A percentile compares a stretch with the other conserved stretches of the same genome.
Evolutionary conservation across 768 basidiomycete species (phyloP).

Genomic region (Multifurca ochricompacta): DNA sequence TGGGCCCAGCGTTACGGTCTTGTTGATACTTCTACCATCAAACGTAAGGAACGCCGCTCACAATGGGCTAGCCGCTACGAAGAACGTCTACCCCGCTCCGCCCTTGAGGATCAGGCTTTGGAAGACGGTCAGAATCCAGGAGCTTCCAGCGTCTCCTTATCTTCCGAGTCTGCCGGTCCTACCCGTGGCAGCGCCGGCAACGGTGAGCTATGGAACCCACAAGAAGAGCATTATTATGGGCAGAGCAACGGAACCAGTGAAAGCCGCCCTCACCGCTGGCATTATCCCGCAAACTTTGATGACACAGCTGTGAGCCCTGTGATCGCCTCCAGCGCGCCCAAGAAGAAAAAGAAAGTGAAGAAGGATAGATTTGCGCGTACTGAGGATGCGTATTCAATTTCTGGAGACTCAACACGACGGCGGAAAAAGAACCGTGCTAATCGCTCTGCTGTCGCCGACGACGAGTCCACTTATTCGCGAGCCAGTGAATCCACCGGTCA

Average conservation of each 20-base stretch:
- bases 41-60: constrained; percentile 69
- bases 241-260: constrained; percentile 32
- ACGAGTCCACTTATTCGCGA: constrained; percentile 29
- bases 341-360: constrained; percentile 69
- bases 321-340: constrained; percentile 35
- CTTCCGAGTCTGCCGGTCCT: constrained; percentile 27
- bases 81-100: constrained; percentile 64
- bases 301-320: constrained; percentile 31
- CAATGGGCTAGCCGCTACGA: constrained; percentile 86
- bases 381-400: constrained; percentile 64
- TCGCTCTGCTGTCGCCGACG: constrained; percentile 35
- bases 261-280: constrained; percentile 49
- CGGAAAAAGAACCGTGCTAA: constrained; percentile 63
- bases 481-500: constrained; percentile 36
- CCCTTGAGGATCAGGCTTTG: constrained; percentile 59
- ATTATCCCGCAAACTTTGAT: constrained; percentile 79
- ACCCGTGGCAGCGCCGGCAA: constrained; percentile 30
- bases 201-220: constrained; percentile 61
- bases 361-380: constrained; percentile 85
- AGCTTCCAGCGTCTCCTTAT: constrained; percentile 25
- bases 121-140: constrained; percentile 69
- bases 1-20: constrained; percentile 91
- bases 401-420: constrained; percentile 35
- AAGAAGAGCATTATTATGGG: constrained; percentile 72
- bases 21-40: constrained; percentile 69